Base-by-base conservation (phyloP, 495 filamentous ascomycete genomes). In the Hypoxylon lienhwacheense region DNA sequence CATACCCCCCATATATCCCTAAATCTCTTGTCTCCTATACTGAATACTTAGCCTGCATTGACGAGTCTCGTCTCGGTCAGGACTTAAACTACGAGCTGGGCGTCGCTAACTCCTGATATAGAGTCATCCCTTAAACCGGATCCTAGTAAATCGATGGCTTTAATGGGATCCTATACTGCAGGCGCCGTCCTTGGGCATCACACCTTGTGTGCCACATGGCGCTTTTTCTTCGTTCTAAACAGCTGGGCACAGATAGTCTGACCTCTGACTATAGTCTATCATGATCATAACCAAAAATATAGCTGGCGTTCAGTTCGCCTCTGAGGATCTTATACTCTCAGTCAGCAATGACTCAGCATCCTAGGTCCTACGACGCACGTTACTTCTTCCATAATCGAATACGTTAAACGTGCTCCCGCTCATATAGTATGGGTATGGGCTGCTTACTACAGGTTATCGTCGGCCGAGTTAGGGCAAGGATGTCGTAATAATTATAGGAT, bases 191-290 rank as follows among this genome's bases (percentile, higher is more conserved):
- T 54, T 54, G 46, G 54, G 54, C 46, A 60, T 50, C 44, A 45
- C 20, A n/a, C 50, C 50, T 43, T 45, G 56, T 22, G 45, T 43
- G 19, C 20, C 43, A 54, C 56, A 54, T 60, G 56, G 49, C 48
- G 33, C 34, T 44, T 17, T 14, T 35, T 15, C 20, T 16, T 39
- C 37, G 17, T 25, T 45, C 24, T 5, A 16, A 4, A 10, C 16
- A 37, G 3, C 12, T 35, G 45, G 7, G 32, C 22, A 12, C 25
- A 19, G 16, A 31, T 7, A 14, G 26, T 19, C 31, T 36, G 26
- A 51, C 31, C 15, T 50, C 32, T 39, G n/a, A 10, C 25, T 26
- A 42, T 24, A n/a, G 21, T 41, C 21, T 41, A 21, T 21, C 5
- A 24, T 41, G 20, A 25, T 41, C n/a, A n/a, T n/a, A n/a, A 7